A percentile compares a stretch with the other conserved stretches of the same genome.
Conservation (phyloP, 1,139 yeast genomes). For the Nakaseomyces bracarensis region DNA sequence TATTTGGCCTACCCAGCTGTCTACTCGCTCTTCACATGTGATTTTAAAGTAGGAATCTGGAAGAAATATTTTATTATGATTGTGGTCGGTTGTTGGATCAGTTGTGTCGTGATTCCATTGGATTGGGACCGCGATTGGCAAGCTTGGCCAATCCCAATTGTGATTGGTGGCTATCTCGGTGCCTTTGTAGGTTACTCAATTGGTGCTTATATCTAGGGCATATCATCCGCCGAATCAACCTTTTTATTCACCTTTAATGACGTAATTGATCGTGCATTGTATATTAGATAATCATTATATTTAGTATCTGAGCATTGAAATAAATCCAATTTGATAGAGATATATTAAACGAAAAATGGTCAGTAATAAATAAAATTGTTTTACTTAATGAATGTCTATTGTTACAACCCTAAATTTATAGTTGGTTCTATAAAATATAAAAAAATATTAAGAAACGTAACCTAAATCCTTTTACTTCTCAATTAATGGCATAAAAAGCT, state of each 20-base stretch:
- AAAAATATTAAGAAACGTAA: too few relatives aligned
- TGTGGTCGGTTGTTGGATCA: conserved; percentile 78
- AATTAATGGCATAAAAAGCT: conserved; percentile 14
- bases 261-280: too few relatives aligned
- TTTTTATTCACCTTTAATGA: conserved; percentile 4
- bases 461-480: too few relatives aligned
- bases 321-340: too few relatives aligned
- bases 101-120: conserved; percentile 86
- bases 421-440: not conserved
- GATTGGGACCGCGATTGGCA: conserved; percentile 99
- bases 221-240: too few relatives aligned
- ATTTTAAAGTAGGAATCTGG: conserved; percentile 46
- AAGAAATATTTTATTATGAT: conserved; percentile 39
- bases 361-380: too few relatives aligned
- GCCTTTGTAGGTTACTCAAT: conserved; percentile 47
- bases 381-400: not conserved
- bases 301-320: too few relatives aligned
- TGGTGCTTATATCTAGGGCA: conserved; percentile 27
- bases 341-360: too few relatives aligned
- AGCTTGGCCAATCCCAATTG: conserved; percentile 86
- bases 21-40: conserved; percentile 57
- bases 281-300: too few relatives aligned
- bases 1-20: conserved; percentile 45
- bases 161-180: conserved; percentile 75
- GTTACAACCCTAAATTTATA: conserved; percentile 4